Base-by-base conservation (phyloP, 148 eudicot species). In the Rhododendron vialii region DNA sequence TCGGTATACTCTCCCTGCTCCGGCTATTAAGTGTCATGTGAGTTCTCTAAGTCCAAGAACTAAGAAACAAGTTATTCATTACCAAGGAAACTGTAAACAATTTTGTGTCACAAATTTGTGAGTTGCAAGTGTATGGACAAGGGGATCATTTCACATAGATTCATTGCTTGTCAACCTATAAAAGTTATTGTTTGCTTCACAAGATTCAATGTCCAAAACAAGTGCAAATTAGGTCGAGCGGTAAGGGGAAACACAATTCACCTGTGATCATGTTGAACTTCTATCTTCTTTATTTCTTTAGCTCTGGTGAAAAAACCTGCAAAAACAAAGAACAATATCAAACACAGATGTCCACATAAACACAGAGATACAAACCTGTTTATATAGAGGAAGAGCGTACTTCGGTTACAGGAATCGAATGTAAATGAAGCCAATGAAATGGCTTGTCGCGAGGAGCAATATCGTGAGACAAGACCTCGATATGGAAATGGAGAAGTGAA, bases 231-330 rank as follows among this genome's bases (percentile, higher is more conserved):
- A 18, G 3, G 20, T 12, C 38, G 7, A 26, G 7, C 1, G 59
- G 7, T 63, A 24, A 79, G 76, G 38, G 51, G 38, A 51, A 7
- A 63, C 8, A 26, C 36, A 12, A 8, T 12, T 82, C 91, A 94
- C 99, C 98, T 93, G 88, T 93, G 92, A 90, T 93, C 99, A 81
- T 88, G 45, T 10, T 82, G 91, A 2, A 92, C 89, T 91, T 90
- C 93, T 88, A 95, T 92, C 88, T 86, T 87, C 90, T 91, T 87
- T 26, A 91, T 90, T 61, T 94, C 93, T 85, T 95, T 96, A 80
- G 96, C 89, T 89, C 98, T 89, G 28, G 95, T 93, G 43, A 95
- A 86, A 86, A 94, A 90, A 90, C 85, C 99, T 95, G 92, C 91
- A 59, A 11, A 10, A 92, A 43, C 24, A 73, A 69, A 85, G 15